Conservation (phyloP, 257 asterid species). For the Ajuga chamaepitys region DNA sequence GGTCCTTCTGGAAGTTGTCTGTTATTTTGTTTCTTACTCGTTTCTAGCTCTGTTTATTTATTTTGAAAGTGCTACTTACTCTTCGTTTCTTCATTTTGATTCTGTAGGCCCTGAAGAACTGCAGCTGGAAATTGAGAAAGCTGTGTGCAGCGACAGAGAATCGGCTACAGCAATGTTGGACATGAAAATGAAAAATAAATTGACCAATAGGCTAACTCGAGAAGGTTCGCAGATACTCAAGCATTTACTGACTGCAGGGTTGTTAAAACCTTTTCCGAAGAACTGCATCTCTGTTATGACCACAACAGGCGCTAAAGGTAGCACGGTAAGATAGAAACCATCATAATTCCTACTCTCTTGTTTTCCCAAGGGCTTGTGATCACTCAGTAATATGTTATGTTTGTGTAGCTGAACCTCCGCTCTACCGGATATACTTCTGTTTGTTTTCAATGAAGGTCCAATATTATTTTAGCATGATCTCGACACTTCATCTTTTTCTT, state of each 20-base stretch:
- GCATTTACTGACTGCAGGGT: slow-evolving; percentile 63
- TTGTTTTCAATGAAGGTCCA: background rate
- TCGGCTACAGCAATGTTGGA: slow-evolving; percentile 78
- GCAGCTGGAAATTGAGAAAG: slow-evolving; percentile 89
- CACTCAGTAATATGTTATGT: background rate
- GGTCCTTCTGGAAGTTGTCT: background rate
- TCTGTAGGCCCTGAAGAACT: slow-evolving; percentile 77
- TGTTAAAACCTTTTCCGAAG: slow-evolving; percentile 85
- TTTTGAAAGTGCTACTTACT: background rate
- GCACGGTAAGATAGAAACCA: slow-evolving; percentile 59
- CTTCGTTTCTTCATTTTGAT: slow-evolving; percentile 14
- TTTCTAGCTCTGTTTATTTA: slow-evolving; percentile 1
- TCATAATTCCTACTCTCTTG: background rate
- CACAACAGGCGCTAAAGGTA: slow-evolving; percentile 97
- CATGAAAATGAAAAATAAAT: slow-evolving; percentile 90
- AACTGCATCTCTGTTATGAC: slow-evolving; percentile 97
- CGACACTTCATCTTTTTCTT: too few species aligned
- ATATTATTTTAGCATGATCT: background rate
- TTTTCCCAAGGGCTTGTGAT: background rate
- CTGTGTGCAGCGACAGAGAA: slow-evolving; percentile 58
- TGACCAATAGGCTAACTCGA: slow-evolving; percentile 48
- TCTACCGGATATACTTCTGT: background rate
- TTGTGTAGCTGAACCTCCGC: background rate
- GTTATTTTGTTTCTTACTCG: background rate
- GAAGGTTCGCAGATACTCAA: slow-evolving; percentile 82